Evolutionary conservation across 1,284 basidiomycete genomes (phyloP).

Genomic region (Hemileia vastatrix): DNA sequence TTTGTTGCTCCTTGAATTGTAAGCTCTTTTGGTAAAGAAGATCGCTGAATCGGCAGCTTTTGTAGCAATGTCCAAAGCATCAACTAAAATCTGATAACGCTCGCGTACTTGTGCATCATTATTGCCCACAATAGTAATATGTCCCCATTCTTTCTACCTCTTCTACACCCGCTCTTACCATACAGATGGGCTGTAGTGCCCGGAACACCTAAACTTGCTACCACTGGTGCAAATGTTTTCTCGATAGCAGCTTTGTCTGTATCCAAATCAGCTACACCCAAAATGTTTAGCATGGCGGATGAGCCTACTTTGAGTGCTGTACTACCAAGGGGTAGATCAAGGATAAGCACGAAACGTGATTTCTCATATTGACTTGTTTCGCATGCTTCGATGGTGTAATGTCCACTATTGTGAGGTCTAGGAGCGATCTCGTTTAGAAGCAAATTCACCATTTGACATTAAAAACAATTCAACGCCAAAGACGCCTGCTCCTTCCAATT

Average conservation of each 20-base stretch:
- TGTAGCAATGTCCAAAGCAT: no score
- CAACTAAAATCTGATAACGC: no score
- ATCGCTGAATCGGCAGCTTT: no score
- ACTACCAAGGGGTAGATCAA: no score
- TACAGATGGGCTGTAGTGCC: conserved; percentile 83
- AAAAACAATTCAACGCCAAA: conserved; percentile 99
- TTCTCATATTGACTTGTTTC: no score
- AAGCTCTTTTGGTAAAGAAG: no score
- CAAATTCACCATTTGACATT: conserved; percentile 63
- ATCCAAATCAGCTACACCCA: conserved; percentile 62
- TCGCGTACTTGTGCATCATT: conserved; percentile 66
- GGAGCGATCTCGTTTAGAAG: conserved; percentile 99
- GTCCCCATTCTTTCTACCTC: conserved; percentile 96
- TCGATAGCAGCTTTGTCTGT: conserved; percentile 52
- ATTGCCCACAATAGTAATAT: conserved; percentile 78
- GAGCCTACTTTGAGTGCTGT: conserved; percentile 76
- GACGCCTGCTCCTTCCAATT: conserved; percentile 67
- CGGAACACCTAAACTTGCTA: conserved; percentile 58
- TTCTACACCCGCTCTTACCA: conserved; percentile 79
- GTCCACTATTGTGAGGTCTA: conserved; percentile 94
- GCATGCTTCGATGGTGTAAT: conserved; percentile 99
- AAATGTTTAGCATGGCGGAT: conserved; percentile 88
- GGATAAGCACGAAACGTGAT: no score
- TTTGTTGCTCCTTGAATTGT: no score
- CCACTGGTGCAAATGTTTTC: no score